Percentiles rank a stretch among this genome's conserved stretches.
Conservation (phyloP, 1,284 basidiomycete genomes). For the Ustilago nuda region DNA sequence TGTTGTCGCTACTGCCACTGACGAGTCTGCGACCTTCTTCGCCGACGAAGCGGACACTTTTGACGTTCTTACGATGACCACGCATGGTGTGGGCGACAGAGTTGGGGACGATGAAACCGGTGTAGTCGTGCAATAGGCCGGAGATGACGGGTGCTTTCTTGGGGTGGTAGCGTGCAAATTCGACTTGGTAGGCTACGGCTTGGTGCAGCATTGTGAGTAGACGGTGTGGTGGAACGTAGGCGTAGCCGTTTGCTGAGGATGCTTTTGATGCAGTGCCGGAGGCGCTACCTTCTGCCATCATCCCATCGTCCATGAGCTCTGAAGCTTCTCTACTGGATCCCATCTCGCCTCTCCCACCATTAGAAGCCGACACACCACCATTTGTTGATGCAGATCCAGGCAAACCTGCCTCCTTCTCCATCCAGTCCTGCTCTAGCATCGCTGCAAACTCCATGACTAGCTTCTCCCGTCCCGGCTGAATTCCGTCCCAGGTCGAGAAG, state of each 20-base stretch:
- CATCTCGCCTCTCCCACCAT: constrained; percentile 9
- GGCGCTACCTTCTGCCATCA: constrained; percentile 22
- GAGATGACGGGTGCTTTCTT: constrained; percentile 66
- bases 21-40: constrained; percentile 68
- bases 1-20: constrained; percentile 71
- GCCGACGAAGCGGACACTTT: constrained; percentile 71
- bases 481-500: constrained; percentile 72
- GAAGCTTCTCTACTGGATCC: constrained; percentile 13
- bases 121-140: constrained; percentile 62
- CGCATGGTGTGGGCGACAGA: constrained; percentile 59
- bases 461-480: constrained; percentile 70
- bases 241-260: constrained; percentile 25
- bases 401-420: constrained; percentile 50
- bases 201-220: constrained; percentile 71
- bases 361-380: not conserved
- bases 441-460: constrained; percentile 67
- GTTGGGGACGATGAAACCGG: constrained; percentile 61
- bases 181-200: constrained; percentile 72
- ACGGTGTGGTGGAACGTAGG: constrained; percentile 70
- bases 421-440: constrained; percentile 62
- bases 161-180: constrained; percentile 67
- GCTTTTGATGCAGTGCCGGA: constrained; percentile 13
- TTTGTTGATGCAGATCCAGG: constrained; percentile 29
- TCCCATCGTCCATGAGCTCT: constrained; percentile 38
- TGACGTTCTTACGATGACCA: constrained; percentile 71